Base-by-base conservation (phyloP, 2,329 filamentous ascomycete species). In the Xylariaceae sp. region DNA sequence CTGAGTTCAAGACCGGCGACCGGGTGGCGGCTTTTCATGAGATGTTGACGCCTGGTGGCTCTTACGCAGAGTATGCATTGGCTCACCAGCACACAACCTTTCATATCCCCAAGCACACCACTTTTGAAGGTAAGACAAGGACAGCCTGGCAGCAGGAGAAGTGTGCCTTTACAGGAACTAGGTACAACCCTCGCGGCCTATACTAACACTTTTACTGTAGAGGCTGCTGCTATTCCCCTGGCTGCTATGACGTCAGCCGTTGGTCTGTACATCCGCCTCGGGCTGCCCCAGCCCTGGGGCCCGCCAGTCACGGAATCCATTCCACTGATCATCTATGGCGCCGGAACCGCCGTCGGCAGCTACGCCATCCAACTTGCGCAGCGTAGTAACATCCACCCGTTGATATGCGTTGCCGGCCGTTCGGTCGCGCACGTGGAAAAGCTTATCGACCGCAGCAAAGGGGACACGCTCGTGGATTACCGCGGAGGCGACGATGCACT, bases 401-500 rank as follows among this genome's bases (percentile, higher is more conserved):
- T 88, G 39, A 84, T 89, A 60, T 80, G 78, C 57, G 76, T 88
- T 6, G 84, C 85, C 0, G 86, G 86, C 6, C 73, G 75, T 2
- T 81, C 81, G 5, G 70, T 70, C 7, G 65, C 76, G 2, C 81
- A 81, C 62, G 83, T 87, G 3, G 74, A 82, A 67, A 69, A 65
- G 0, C 71, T 86, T 28, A 78, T 87, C 52, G 80, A 85, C 65
- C 68, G 69, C 8, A 70, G 68, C 48, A 82, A 82, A 65, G 84
- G 85, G 34, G 85, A 88, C 65, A 72, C 75, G 0, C 73, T 88
- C 19, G 68, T 88, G 55, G 85, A 88, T 73, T 87, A 88, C 70
- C 82, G 86, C 23, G 67, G 75, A 0, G 85, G 85, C 8, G 76
- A 82, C 51, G 81, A 82, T 0, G 76, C 77, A 2, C 75, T 87